phyloP scores from a whole-genome alignment of 768 basidiomycete genomes.

The Boletus eberwhitei region DNA sequence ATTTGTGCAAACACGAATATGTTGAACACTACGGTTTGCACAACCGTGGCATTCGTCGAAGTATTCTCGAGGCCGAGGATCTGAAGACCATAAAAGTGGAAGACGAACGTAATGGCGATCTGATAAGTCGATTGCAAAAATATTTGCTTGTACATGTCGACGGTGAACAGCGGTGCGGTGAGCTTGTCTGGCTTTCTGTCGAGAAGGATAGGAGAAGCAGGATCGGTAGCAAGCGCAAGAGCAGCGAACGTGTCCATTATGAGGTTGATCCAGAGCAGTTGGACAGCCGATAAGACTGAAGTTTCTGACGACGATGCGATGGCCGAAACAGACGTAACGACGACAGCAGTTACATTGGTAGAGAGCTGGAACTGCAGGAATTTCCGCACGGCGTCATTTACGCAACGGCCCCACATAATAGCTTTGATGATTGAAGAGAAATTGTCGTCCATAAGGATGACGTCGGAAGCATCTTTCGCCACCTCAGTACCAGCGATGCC shows the following conservation, averaged over 20 bases:
- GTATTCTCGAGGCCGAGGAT: conserved; percentile 62
- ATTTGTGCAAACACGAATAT: conserved; percentile 98
- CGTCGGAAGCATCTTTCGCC: conserved; percentile 98
- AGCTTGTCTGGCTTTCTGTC: conserved; percentile 91
- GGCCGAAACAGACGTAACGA: conserved; percentile 90
- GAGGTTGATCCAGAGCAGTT: conserved; percentile 97
- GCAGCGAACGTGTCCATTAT: conserved; percentile 99
- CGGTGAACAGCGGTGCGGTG: conserved; percentile 82
- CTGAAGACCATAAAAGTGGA: conserved; percentile 77
- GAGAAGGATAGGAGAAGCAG: conserved; percentile 75
- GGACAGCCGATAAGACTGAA: conserved; percentile 93
- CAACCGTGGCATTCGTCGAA: conserved; percentile 37
- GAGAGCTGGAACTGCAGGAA: conserved; percentile 96
- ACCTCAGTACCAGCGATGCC: conserved; percentile 96
- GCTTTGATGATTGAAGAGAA: conserved; percentile 95
- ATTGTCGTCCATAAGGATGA: conserved; percentile 97
- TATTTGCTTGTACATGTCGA: conserved; percentile 98
- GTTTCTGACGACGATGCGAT: conserved; percentile 71
- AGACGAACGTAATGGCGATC: conserved; percentile 74
- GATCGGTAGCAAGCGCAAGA: conserved; percentile 95
- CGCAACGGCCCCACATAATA: conserved; percentile 98
- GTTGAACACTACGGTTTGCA: conserved; percentile 93
- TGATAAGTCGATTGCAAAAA: conserved; percentile 87
- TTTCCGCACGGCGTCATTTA: conserved; percentile 96
- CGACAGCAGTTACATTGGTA: conserved; percentile 92